A percentile compares a stretch with the other conserved stretches of the same genome.
phyloP scores from a whole-genome alignment of 257 asterid species.

The Nicotiana sylvestris region DNA sequence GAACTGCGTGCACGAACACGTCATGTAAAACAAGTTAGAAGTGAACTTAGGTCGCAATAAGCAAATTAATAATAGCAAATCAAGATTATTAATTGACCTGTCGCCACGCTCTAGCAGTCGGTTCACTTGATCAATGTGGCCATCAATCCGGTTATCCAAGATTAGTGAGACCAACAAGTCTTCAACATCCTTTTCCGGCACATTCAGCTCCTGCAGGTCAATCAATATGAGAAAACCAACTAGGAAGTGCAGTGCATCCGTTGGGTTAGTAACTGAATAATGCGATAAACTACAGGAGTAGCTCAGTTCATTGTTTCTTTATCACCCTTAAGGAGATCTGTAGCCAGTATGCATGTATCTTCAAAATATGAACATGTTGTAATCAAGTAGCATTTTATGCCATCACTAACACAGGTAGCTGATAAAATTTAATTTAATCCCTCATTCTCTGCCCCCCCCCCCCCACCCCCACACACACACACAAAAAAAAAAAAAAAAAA shows the following conservation, averaged over 20 bases:
- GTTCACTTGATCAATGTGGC: constrained; percentile 94
- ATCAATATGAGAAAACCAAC: background rate
- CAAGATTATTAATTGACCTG: constrained; percentile 36
- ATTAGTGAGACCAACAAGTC: constrained; percentile 88
- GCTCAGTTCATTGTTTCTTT: no score
- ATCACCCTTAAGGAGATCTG: background rate
- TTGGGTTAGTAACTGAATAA: background rate
- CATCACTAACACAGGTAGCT: background rate
- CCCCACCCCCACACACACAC: no score
- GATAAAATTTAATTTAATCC: background rate
- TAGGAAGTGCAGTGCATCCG: background rate
- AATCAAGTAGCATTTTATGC: background rate
- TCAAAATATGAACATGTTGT: background rate
- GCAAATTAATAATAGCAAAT: background rate
- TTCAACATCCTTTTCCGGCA: constrained; percentile 91
- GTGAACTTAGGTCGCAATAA: background rate
- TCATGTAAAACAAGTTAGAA: background rate
- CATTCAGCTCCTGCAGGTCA: constrained; percentile 73
- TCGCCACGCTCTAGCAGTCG: constrained; percentile 83
- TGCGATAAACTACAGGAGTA: background rate
- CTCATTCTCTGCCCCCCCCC: background rate
- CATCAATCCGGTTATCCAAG: constrained; percentile 77
- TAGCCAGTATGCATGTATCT: background rate
- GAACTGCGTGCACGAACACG: constrained; percentile 39
- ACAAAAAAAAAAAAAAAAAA: no score